Conservation (phyloP, 2,329 filamentous ascomycete species). For the Sporothrix schenckii region DNA sequence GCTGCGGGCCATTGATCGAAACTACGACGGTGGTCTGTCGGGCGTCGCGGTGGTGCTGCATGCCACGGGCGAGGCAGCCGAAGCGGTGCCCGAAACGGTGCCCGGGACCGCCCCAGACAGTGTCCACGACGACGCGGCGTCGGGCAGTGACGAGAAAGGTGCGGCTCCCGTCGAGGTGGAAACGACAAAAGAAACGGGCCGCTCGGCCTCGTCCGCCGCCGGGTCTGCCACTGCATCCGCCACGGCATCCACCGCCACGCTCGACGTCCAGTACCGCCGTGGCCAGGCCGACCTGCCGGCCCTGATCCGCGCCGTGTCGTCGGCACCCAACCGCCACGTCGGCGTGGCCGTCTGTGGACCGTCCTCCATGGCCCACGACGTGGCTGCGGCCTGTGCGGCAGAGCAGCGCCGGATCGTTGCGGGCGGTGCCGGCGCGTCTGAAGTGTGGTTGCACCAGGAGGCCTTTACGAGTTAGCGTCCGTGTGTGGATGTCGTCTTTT, state of each 20-base stretch:
- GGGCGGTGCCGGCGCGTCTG: slow-evolving; percentile 7
- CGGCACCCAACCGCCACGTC: not conserved
- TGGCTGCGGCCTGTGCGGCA: not conserved
- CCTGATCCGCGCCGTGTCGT: not conserved
- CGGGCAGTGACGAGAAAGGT: not conserved
- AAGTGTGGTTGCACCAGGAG: slow-evolving; percentile 34
- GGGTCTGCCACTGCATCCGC: not conserved
- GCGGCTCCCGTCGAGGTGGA: not conserved
- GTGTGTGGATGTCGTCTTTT: not conserved
- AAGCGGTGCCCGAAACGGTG: too few relatives aligned
- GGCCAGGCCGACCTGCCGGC: slow-evolving; percentile 9
- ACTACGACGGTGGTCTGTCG: slow-evolving; percentile 27
- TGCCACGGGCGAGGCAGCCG: not conserved
- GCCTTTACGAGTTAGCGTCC: slow-evolving; percentile 22
- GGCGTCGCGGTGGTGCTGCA: not conserved
- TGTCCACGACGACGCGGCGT: not conserved
- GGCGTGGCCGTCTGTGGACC: slow-evolving; percentile 31
- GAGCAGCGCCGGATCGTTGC: slow-evolving; percentile 30
- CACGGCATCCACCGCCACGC: not conserved
- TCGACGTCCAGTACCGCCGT: slow-evolving; percentile 34
- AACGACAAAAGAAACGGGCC: too few relatives aligned
- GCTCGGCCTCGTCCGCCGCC: too few relatives aligned
- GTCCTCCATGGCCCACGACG: slow-evolving; percentile 29
- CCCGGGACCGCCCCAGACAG: not conserved
- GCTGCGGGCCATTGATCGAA: slow-evolving; percentile 37